These are phyloP conservation scores for Xylariaceae sp. DNA, from an alignment of 2,329 filamentous ascomycete genomes.

Conservation along the genomic window DNA sequence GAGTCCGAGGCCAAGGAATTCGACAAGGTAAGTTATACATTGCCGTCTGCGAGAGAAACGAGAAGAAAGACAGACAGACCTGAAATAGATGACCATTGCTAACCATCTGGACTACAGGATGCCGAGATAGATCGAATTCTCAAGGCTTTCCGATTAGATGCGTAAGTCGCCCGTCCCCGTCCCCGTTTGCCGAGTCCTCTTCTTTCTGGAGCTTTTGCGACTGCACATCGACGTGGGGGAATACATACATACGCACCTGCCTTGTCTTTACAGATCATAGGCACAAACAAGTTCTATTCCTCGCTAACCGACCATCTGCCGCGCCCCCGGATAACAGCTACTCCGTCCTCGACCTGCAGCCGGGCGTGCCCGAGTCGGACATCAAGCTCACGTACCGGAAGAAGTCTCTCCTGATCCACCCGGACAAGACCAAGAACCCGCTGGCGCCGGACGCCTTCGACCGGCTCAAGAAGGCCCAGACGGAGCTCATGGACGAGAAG, in stretches of 20 bases:
- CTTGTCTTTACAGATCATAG: no score
- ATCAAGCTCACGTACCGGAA: slow-evolving; percentile 93
- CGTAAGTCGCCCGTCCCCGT: slow-evolving; percentile 34
- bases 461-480: slow-evolving; percentile 90
- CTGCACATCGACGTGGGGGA: no score
- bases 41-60: no score
- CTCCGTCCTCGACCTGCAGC: slow-evolving; percentile 90
- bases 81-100: no score
- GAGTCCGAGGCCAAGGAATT: slow-evolving; percentile 85
- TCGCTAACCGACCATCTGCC: neutral
- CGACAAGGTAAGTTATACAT: slow-evolving; percentile 72
- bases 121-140: slow-evolving; percentile 93
- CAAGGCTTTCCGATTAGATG: slow-evolving; percentile 73
- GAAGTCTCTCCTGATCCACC: slow-evolving; percentile 98
- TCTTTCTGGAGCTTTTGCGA: no score
- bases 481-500: slow-evolving; percentile 89
- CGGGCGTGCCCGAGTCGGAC: slow-evolving; percentile 89
- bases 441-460: slow-evolving; percentile 93
- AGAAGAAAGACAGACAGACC: no score
- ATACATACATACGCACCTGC: no score
- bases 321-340: slow-evolving; percentile 52
- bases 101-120: slow-evolving; percentile 55
- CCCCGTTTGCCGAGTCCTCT: neutral
- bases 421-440: slow-evolving; percentile 92
- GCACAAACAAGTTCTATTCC: no score